phyloP scores from a whole-genome alignment of 2,329 filamentous ascomycete genomes.

The Talaromyces islandicus region DNA sequence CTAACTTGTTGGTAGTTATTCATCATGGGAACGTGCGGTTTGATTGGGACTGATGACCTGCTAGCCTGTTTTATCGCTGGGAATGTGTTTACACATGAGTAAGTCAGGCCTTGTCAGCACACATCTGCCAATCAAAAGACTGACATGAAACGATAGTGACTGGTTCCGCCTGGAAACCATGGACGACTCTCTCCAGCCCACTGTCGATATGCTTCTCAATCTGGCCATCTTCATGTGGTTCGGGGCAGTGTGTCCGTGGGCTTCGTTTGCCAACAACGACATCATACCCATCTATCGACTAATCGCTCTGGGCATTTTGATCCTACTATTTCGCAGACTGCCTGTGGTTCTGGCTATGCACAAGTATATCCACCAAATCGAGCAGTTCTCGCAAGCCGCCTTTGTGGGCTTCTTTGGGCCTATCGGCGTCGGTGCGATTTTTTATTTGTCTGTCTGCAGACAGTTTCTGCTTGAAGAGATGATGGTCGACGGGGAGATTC shows the following conservation, averaged over 20 bases:
- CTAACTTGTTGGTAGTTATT: slow-evolving; percentile 53
- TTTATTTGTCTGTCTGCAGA: slow-evolving; percentile 76
- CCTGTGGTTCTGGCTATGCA: slow-evolving; percentile 71
- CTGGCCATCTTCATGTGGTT: slow-evolving; percentile 87
- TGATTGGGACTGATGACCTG: slow-evolving; percentile 84
- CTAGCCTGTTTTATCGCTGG: slow-evolving; percentile 89
- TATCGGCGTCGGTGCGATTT: slow-evolving; percentile 83
- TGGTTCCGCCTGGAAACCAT: slow-evolving; percentile 87
- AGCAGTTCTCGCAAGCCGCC: slow-evolving; percentile 64
- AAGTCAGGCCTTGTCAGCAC: slow-evolving; percentile 18
- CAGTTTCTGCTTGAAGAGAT: slow-evolving; percentile 61
- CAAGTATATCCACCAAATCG: slow-evolving; percentile 72
- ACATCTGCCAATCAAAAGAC: not conserved
- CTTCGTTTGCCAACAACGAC: slow-evolving; percentile 58
- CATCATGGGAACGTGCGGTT: slow-evolving; percentile 76
- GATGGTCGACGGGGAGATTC: slow-evolving; percentile 53
- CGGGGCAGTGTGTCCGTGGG: slow-evolving; percentile 79
- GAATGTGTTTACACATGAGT: slow-evolving; percentile 85
- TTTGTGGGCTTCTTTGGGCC: slow-evolving; percentile 94
- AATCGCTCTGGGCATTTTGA: slow-evolving; percentile 65
- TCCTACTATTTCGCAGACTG: slow-evolving; percentile 70
- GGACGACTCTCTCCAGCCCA: slow-evolving; percentile 89
- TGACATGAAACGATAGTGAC: slow-evolving; percentile 45
- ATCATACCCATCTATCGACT: slow-evolving; percentile 71
- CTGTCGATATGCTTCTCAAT: slow-evolving; percentile 91